A percentile compares a stretch with the other conserved stretches of the same genome.
Conservation (phyloP, 257 asterid genomes). For the Solanum virginianum region DNA sequence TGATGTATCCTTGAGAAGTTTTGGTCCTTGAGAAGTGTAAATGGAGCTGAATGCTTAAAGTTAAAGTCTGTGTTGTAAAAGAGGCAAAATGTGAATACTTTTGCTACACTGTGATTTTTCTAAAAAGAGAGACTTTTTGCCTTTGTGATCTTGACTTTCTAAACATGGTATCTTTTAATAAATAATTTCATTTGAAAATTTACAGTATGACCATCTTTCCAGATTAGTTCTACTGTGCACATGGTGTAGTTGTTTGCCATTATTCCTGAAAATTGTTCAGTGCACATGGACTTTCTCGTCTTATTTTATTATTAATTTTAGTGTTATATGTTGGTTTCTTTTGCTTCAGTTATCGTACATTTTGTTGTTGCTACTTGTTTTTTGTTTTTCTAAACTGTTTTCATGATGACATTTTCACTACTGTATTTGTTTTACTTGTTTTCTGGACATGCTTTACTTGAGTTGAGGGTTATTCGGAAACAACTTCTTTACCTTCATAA, state of each 20-base stretch:
- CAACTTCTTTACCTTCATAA: neutral
- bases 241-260: neutral
- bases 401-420: neutral
- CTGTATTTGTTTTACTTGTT: neutral
- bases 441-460: neutral
- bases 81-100: neutral
- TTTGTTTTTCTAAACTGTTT: neutral
- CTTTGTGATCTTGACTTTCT: neutral
- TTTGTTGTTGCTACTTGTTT: neutral
- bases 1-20: neutral
- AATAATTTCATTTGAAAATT: neutral
- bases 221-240: constrained; percentile 7
- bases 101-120: neutral
- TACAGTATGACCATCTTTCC: neutral
- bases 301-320: neutral
- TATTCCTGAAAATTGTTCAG: neutral
- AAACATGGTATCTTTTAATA: neutral
- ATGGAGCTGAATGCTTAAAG: neutral
- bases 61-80: neutral
- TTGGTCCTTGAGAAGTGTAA: neutral
- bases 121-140: constrained; percentile 3
- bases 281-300: neutral
- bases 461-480: neutral
- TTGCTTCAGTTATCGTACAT: neutral
- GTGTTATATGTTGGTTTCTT: neutral